A percentile compares a stretch with the other conserved stretches of the same genome.
Evolutionary conservation across 2,329 filamentous ascomycete genomes (phyloP).

Genomic region (Colletotrichum theobromicola): DNA sequence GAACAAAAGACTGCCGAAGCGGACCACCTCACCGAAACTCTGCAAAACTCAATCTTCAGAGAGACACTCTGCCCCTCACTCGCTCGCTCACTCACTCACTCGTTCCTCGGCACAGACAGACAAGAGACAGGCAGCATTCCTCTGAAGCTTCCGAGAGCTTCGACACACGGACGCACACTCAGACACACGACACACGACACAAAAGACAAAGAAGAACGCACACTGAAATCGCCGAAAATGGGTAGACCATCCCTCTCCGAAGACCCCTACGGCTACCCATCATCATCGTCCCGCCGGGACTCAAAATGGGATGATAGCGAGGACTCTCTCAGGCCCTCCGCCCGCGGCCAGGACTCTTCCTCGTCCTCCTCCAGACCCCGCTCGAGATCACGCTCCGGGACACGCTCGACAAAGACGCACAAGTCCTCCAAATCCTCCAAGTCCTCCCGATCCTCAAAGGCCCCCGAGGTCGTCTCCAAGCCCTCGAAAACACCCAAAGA

Average conservation of each 20-base stretch:
- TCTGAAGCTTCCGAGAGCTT: not conserved
- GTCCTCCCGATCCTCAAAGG: not conserved
- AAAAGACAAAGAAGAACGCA: not conserved
- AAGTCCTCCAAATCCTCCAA: not conserved
- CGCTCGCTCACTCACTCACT: not conserved
- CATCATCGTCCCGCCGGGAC: not conserved
- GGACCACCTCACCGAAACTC: not conserved
- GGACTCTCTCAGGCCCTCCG: slow-evolving; percentile 7
- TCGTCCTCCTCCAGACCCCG: not conserved
- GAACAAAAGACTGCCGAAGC: not conserved
- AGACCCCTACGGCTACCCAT: not conserved
- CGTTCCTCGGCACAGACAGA: not conserved
- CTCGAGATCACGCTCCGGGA: slow-evolving; percentile 2
- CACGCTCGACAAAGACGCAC: not conserved
- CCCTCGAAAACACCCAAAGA: not conserved
- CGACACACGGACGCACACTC: not conserved
- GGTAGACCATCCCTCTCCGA: slow-evolving; percentile 1
- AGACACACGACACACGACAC: not conserved
- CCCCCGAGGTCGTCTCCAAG: not conserved
- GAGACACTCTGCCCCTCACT: not conserved
- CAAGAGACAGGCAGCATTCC: not conserved
- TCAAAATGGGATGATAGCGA: slow-evolving; percentile 9
- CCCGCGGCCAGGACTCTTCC: not conserved
- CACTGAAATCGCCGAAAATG: not conserved
- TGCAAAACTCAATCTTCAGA: not conserved